Conservation (phyloP, 2,329 filamentous ascomycete species). For the Beauveria rudraprayagi region DNA sequence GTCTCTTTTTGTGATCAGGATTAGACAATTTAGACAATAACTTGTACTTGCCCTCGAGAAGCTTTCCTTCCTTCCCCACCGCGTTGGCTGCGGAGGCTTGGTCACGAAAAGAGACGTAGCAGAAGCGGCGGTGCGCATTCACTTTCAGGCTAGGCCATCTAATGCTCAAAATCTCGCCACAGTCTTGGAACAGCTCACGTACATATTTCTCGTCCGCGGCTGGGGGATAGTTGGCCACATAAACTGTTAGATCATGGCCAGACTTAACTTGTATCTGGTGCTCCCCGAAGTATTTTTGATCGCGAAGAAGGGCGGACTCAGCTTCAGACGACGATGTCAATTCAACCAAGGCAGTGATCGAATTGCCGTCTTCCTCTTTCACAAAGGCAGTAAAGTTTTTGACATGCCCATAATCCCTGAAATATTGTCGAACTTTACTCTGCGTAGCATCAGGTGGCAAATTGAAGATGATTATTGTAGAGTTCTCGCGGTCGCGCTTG, state of each 20-base stretch:
- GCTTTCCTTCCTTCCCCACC: slow-evolving; percentile 61
- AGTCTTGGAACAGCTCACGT: slow-evolving; percentile 59
- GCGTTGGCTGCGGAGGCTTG: slow-evolving; percentile 61
- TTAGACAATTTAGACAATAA: slow-evolving; percentile 79
- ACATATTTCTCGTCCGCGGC: slow-evolving; percentile 65
- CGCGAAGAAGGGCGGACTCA: slow-evolving; percentile 68
- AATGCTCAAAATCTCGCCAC: slow-evolving; percentile 75
- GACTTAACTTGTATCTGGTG: slow-evolving; percentile 65
- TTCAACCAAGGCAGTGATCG: slow-evolving; percentile 70
- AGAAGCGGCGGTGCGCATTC: slow-evolving; percentile 84
- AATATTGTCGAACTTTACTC: slow-evolving; percentile 76
- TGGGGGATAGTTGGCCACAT: slow-evolving; percentile 83
- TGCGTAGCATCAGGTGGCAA: slow-evolving; percentile 63
- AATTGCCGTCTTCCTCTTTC: slow-evolving; percentile 53
- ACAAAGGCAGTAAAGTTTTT: slow-evolving; percentile 63
- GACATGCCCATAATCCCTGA: slow-evolving; percentile 81
- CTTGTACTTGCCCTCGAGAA: slow-evolving; percentile 59
- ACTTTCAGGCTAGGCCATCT: slow-evolving; percentile 87
- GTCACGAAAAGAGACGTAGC: slow-evolving; percentile 83
- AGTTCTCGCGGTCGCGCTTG: slow-evolving; percentile 85
- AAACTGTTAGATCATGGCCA: slow-evolving; percentile 74
- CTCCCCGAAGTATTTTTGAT: slow-evolving; percentile 71
- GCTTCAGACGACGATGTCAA: slow-evolving; percentile 77
- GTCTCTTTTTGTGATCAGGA: slow-evolving; percentile 66
- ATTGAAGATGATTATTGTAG: slow-evolving; percentile 72